Evolutionary conservation across 2,329 filamentous ascomycete species (phyloP).

Genomic region (Cladophialophora carrionii): DNA sequence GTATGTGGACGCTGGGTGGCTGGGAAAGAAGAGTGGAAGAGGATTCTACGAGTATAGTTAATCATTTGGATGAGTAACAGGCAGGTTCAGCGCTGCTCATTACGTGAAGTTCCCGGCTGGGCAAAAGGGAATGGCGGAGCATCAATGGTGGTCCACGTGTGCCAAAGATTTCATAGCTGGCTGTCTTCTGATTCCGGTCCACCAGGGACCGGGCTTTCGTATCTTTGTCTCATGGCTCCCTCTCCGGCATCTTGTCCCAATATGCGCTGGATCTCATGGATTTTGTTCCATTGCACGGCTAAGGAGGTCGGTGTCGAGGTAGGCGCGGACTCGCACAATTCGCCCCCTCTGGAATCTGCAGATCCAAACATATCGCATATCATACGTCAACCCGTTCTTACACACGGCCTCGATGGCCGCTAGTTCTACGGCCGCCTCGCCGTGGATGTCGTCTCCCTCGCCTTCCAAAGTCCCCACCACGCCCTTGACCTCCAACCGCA

Average conservation of each 20-base stretch:
- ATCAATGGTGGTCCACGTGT: background rate
- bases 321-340: slow-evolving; percentile 26
- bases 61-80: background rate
- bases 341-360: slow-evolving; percentile 18
- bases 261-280: background rate
- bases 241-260: background rate
- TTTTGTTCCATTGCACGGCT: slow-evolving; percentile 24
- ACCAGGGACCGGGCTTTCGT: background rate
- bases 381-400: slow-evolving; percentile 26
- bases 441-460: slow-evolving; percentile 10
- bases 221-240: background rate
- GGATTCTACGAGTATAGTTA: slow-evolving; percentile 82
- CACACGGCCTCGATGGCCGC: slow-evolving; percentile 25
- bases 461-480: slow-evolving; percentile 2
- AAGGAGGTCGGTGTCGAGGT: slow-evolving; percentile 27
- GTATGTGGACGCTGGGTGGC: slow-evolving; percentile 97
- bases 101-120: too few species aligned
- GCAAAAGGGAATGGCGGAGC: background rate
- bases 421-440: slow-evolving; percentile 23
- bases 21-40: slow-evolving; percentile 96
- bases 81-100: too few species aligned
- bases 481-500: slow-evolving; percentile 9
- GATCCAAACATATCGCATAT: slow-evolving; percentile 29
- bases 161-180: background rate
- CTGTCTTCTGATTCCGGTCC: background rate